Base-by-base conservation (phyloP, 176 grass and related monocot species). In the Phragmites australis region DNA sequence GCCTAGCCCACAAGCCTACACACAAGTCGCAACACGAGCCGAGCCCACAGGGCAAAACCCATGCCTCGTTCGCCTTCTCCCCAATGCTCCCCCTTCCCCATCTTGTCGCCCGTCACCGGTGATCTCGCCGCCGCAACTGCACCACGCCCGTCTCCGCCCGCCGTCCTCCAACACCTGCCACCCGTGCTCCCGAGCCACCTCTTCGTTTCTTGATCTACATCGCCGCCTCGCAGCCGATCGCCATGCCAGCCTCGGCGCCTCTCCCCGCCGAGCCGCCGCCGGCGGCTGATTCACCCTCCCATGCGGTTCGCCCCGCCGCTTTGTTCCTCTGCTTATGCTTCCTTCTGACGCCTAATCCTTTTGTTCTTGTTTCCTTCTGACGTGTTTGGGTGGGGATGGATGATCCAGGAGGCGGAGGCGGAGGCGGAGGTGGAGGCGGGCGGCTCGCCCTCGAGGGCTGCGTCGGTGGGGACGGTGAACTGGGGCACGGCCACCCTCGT, bases 401-500 rank as follows among this genome's bases (percentile, higher is more conserved):
- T 84, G 61, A 29, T 82, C 56, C 80, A 84, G 87, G 69, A 68
- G 48, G 55, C 25, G 27, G 81, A 59, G n/a, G 76, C 57, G 69
- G 76, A 44, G 8, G 60, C 1, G 19, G 45, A 53, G 21, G 8
- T 16, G 45, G 83, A 47, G 61, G 65, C 34, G 37, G 26, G 27
- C 3, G 34, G 11, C 17, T 64, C 68, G 19, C 55, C 62, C 17
- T 37, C 76, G 27, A 81, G 70, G 63, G 3, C 21, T 68, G 14
- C 70, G 7, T 8, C 70, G 5, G 74, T 82, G 19, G 92, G 92
- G 29, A 88, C 79, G 26, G 74, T 90, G 25, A 97, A 70, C 87
- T 94, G 88, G 95, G 90, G 92, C 12, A 80, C 86, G 10, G 86
- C 83, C n/a, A 98, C 95, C 61, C 84, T 98, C 74, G 88, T 94